Evolutionary conservation across 129 eudicot genomes (phyloP).

Genomic region (Chrysanthemum seticuspe): DNA sequence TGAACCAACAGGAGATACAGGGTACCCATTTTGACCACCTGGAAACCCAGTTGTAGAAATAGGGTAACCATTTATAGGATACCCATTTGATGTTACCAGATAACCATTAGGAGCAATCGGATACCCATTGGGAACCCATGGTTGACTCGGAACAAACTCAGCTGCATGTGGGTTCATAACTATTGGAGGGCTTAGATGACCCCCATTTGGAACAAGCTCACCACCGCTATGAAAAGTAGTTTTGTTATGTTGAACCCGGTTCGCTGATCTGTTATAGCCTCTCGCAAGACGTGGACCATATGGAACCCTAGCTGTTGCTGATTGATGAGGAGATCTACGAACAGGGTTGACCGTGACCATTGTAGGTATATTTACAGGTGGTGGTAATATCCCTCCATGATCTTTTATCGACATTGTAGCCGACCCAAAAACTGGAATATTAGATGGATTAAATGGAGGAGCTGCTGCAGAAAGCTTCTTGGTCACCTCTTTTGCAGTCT

Average conservation of each 20-base stretch:
- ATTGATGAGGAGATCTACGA: slow-evolving; percentile 89
- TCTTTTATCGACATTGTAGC: slow-evolving; percentile 60
- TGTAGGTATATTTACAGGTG: slow-evolving; percentile 71
- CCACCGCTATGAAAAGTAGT: slow-evolving; percentile 32
- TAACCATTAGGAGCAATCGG: slow-evolving; percentile 67
- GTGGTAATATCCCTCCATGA: slow-evolving; percentile 70
- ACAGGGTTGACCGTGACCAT: slow-evolving; percentile 61
- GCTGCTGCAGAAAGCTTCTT: slow-evolving; percentile 96
- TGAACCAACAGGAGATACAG: slow-evolving; percentile 36
- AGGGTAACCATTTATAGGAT: slow-evolving; percentile 43
- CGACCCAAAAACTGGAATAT: slow-evolving; percentile 62
- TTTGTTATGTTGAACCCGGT: slow-evolving; percentile 60
- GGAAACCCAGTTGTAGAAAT: slow-evolving; percentile 50
- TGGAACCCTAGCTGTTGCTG: slow-evolving; percentile 97
- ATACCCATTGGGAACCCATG: slow-evolving; percentile 31
- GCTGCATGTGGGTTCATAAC: slow-evolving; percentile 98
- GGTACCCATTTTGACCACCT: slow-evolving; percentile 35
- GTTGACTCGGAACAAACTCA: slow-evolving; percentile 85
- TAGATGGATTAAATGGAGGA: slow-evolving; percentile 83
- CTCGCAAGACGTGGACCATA: slow-evolving; percentile 94
- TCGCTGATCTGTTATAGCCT: slow-evolving; percentile 68
- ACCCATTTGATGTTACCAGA: slow-evolving; percentile 50
- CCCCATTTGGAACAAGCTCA: slow-evolving; percentile 55
- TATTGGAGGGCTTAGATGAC: slow-evolving; percentile 54
- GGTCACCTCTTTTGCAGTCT: slow-evolving; percentile 38